These are phyloP conservation scores for Chrysoporthe austroafricana DNA, from an alignment of 2,329 filamentous ascomycete species.

Conservation along the genomic window DNA sequence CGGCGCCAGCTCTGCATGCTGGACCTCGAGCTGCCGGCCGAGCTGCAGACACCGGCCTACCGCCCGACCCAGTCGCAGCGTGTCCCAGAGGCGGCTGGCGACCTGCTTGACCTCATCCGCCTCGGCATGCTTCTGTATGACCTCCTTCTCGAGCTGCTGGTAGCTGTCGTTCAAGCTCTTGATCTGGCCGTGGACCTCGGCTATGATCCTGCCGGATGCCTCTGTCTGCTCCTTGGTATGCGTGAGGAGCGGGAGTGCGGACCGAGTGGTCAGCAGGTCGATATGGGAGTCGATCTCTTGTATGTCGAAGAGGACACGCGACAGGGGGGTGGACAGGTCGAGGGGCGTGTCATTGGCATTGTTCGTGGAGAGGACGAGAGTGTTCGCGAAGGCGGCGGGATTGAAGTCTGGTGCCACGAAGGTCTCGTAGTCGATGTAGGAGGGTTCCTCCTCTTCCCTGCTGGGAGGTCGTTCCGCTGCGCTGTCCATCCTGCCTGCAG, in stretches of 20 bases:
- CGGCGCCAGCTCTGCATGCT: slow-evolving; percentile 69
- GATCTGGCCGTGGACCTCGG: slow-evolving; percentile 80
- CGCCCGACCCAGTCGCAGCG: slow-evolving; percentile 74
- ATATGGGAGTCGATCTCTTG: slow-evolving; percentile 98
- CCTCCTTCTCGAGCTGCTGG: slow-evolving; percentile 81
- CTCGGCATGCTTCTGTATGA: slow-evolving; percentile 81
- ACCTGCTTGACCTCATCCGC: slow-evolving; percentile 82
- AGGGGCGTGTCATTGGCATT: slow-evolving; percentile 87
- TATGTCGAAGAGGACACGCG: slow-evolving; percentile 91
- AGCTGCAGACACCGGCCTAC: slow-evolving; percentile 80
- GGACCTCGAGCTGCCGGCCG: slow-evolving; percentile 84
- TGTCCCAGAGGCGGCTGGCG: slow-evolving; percentile 78
- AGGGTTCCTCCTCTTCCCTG: slow-evolving; percentile 61
- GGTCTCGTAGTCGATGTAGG: slow-evolving; percentile 94
- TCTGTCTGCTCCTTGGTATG: slow-evolving; percentile 77
- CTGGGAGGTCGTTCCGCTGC: slow-evolving; percentile 37
- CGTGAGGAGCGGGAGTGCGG: slow-evolving; percentile 77
- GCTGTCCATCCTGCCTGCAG: slow-evolving; percentile 24
- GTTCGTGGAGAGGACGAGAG: slow-evolving; percentile 86
- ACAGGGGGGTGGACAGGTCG: slow-evolving; percentile 92
- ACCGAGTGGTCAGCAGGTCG: slow-evolving; percentile 82
- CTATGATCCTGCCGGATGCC: slow-evolving; percentile 72
- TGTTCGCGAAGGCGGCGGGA: slow-evolving; percentile 82
- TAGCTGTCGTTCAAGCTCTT: slow-evolving; percentile 82
- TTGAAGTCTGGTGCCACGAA: slow-evolving; percentile 86